Conservation (phyloP, 2,329 filamentous ascomycete species). For the Exophiala sp. region DNA sequence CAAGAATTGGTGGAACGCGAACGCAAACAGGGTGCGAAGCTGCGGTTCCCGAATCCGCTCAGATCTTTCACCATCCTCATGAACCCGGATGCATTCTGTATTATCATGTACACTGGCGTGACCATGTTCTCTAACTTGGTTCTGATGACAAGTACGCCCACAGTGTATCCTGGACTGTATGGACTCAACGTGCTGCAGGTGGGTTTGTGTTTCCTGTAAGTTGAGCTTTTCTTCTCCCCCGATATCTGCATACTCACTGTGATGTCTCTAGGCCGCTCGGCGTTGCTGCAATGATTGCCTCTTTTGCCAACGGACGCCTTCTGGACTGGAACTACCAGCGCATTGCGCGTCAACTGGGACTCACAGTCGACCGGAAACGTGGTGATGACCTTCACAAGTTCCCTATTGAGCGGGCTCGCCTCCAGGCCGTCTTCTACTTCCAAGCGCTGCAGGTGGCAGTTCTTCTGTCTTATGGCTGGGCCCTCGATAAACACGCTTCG, state of each 20-base stretch:
- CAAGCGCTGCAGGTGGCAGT: constrained; percentile 2
- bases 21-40: background rate
- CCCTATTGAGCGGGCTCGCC: constrained; percentile 41
- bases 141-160: constrained; percentile 8
- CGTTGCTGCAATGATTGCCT: constrained; percentile 2
- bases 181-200: constrained; percentile 8
- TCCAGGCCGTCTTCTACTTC: constrained; percentile 33
- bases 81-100: constrained; percentile 9
- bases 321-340: constrained; percentile 41
- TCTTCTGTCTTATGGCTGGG: constrained; percentile 7
- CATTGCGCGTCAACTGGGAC: constrained; percentile 32
- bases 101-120: constrained; percentile 6
- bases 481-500: constrained; percentile 1
- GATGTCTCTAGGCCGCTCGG: constrained; percentile 5
- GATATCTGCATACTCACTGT: background rate
- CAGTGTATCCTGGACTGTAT: constrained; percentile 8
- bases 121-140: constrained; percentile 9
- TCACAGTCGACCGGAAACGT: constrained; percentile 28
- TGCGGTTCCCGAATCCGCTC: constrained; percentile 12
- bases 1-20: background rate
- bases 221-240: background rate
- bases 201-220: constrained; percentile 12
- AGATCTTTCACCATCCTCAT: constrained; percentile 10
- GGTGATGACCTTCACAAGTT: constrained; percentile 33
- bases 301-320: constrained; percentile 3